Base-by-base conservation (phyloP, 2,329 filamentous ascomycete genomes). In the Penicillium sp. region DNA sequence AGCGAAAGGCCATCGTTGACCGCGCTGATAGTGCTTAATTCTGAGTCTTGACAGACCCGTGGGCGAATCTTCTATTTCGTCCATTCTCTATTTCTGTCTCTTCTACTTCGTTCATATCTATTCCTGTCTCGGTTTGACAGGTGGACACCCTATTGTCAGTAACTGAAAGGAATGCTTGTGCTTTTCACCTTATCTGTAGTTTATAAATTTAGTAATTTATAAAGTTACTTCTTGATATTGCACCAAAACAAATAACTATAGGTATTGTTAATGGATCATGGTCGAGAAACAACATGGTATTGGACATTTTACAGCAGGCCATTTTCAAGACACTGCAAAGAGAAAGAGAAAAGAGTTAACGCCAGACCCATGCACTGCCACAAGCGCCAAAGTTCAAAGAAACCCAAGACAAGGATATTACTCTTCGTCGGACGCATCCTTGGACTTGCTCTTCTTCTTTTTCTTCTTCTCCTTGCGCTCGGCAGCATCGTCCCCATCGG, bases 391-490 rank as follows among this genome's bases (percentile, higher is more conserved):
- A 55, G 48, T 44, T 45, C 43, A 50, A 55, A 52, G 49, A 55
- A 50, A 55, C 43, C 38, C 46, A 52, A 52, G 53, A 48, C 37
- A 42, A 47, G 44, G 27, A 45, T 40, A 42, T 55, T 49, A 64
- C 51, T 57, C 59, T 38, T 60, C 55, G 37, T 62, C 61, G 46
- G 60, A 60, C 10, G 44, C 56, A 27, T 60, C 57, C 57, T 65
- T 64, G 42, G 61, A 64, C 56, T 67, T 68, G 60, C 62, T 66
- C 59, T 69, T 69, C 56, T 66, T 71, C 52, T 69, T 71, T 59
- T 72, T 73, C 72, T 81, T 83, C 73, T 80, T 81, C 60, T 78
- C 77, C 72, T 83, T 83, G 72, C 80, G 81, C 59, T 79, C 65
- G 45, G 57, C 59, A 23, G 54, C 52, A 46, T 67, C 60, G 54